Evolutionary conservation across 2,329 filamentous ascomycete genomes (phyloP).

Genomic region (Penicillium fuscoglaucum): DNA sequence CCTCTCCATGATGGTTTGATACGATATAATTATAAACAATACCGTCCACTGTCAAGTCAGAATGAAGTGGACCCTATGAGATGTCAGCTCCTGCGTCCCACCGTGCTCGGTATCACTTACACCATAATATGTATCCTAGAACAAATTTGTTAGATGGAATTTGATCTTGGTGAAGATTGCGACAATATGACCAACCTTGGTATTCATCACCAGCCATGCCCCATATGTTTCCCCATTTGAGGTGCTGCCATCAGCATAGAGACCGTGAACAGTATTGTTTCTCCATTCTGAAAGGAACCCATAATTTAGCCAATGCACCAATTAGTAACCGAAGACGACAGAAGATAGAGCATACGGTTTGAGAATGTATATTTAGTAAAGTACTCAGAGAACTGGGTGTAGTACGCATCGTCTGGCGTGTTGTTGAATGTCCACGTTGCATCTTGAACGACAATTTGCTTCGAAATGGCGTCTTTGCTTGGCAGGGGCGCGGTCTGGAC

Average conservation of each 20-base stretch:
- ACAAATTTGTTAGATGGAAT: not conserved
- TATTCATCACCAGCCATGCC: conserved; percentile 66
- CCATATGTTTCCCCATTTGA: conserved; percentile 56
- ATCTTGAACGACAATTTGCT: conserved; percentile 59
- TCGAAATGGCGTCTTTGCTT: conserved; percentile 34
- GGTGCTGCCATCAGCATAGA: conserved; percentile 54
- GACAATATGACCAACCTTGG: conserved; percentile 56
- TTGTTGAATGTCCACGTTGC: conserved; percentile 63
- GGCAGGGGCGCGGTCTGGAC: conserved; percentile 57
- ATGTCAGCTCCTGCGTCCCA: conserved; percentile 1
- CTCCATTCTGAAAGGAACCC: conserved; percentile 46
- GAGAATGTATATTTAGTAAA: conserved; percentile 68
- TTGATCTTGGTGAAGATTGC: not conserved
- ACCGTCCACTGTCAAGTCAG: conserved; percentile 63
- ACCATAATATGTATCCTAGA: conserved; percentile 32
- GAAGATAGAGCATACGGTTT: conserved; percentile 39
- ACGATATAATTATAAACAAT: conserved; percentile 67
- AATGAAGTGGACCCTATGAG: conserved; percentile 57
- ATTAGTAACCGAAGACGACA: not conserved
- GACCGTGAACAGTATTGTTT: conserved; percentile 58
- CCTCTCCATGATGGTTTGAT: conserved; percentile 64
- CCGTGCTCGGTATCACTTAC: conserved; percentile 12
- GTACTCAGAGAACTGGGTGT: conserved; percentile 58
- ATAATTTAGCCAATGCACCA: not conserved
- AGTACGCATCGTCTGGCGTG: conserved; percentile 56